Percentiles rank a stretch among this genome's conserved stretches.
Evolutionary conservation across 805 yeast genomes (phyloP).

Genomic region (Deakozyma indianensis): DNA sequence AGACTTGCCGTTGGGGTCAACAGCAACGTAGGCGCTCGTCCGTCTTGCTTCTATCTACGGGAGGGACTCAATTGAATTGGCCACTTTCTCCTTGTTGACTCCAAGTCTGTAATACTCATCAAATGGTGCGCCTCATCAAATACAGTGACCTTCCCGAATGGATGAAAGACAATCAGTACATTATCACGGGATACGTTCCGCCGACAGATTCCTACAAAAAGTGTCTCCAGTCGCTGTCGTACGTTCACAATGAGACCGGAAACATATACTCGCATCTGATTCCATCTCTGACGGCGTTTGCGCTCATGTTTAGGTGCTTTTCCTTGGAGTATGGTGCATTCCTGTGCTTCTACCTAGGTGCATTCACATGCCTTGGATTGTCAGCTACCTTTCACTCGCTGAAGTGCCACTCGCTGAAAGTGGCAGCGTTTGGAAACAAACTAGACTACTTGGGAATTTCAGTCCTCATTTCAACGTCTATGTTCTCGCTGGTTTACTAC

Average conservation of each 20-base stretch:
- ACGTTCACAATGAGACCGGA: conserved; percentile 56
- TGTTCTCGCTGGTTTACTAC: conserved; percentile 35
- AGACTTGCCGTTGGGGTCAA: background rate
- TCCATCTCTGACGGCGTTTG: conserved; percentile 19
- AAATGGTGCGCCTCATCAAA: conserved; percentile 5
- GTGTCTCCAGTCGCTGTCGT: conserved; percentile 36
- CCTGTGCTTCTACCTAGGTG: conserved; percentile 41
- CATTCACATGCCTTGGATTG: conserved; percentile 42
- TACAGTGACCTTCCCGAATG: conserved; percentile 53
- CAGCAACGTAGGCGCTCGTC: too few species aligned
- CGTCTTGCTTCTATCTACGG: too few species aligned
- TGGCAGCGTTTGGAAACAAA: conserved; percentile 46
- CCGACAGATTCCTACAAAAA: conserved; percentile 33
- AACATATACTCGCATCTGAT: conserved; percentile 54
- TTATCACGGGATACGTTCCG: conserved; percentile 47
- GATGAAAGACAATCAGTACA: conserved; percentile 64
- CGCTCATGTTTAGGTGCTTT: conserved; percentile 9
- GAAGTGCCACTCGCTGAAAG: conserved; percentile 48
- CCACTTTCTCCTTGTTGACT: too few species aligned
- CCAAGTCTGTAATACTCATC: too few species aligned
- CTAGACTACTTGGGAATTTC: conserved; percentile 69
- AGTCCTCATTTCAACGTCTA: conserved; percentile 48
- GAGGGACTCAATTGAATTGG: too few species aligned
- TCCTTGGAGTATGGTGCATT: conserved; percentile 34
- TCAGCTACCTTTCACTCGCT: conserved; percentile 54